Evolutionary conservation across 1,284 basidiomycete species (phyloP).

Genomic region (Austroboletus niveus): DNA sequence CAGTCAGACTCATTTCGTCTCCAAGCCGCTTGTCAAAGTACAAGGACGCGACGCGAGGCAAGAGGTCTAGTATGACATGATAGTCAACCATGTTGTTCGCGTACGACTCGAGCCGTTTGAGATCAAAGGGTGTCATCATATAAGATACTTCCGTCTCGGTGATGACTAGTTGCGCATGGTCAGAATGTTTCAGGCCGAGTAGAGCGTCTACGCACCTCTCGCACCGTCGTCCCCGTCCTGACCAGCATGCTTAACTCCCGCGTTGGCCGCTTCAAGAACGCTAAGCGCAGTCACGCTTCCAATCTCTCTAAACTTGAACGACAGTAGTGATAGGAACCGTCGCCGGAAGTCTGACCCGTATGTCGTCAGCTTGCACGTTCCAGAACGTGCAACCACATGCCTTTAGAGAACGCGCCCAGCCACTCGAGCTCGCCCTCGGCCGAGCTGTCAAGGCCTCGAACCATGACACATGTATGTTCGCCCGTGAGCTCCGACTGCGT

Average conservation of each 20-base stretch:
- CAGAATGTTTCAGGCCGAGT: neutral
- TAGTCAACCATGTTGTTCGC: conserved; percentile 96
- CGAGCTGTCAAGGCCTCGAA: conserved; percentile 75
- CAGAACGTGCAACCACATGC: conserved; percentile 40
- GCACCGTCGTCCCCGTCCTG: conserved; percentile 36
- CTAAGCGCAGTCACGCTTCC: conserved; percentile 84
- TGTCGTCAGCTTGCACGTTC: too few species aligned
- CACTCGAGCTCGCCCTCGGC: conserved; percentile 66
- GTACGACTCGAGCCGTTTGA: conserved; percentile 95
- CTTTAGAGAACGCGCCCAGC: conserved; percentile 88
- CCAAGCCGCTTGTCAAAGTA: conserved; percentile 84
- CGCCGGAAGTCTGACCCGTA: conserved; percentile 76
- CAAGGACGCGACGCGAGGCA: conserved; percentile 77
- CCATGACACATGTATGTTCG: conserved; percentile 96
- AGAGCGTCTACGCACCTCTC: conserved; percentile 37
- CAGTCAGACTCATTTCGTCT: conserved; percentile 64
- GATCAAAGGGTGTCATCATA: conserved; percentile 87
- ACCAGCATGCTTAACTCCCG: conserved; percentile 53
- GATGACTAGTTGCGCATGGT: conserved; percentile 39
- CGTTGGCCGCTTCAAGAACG: conserved; percentile 82
- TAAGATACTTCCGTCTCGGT: conserved; percentile 69
- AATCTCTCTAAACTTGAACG: conserved; percentile 95
- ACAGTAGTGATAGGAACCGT: conserved; percentile 87
- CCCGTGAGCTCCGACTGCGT: conserved; percentile 95
- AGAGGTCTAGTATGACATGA: conserved; percentile 91